phyloP scores from a whole-genome alignment of 352 stramenopile species.

The Phytophthora pinifolia region DNA sequence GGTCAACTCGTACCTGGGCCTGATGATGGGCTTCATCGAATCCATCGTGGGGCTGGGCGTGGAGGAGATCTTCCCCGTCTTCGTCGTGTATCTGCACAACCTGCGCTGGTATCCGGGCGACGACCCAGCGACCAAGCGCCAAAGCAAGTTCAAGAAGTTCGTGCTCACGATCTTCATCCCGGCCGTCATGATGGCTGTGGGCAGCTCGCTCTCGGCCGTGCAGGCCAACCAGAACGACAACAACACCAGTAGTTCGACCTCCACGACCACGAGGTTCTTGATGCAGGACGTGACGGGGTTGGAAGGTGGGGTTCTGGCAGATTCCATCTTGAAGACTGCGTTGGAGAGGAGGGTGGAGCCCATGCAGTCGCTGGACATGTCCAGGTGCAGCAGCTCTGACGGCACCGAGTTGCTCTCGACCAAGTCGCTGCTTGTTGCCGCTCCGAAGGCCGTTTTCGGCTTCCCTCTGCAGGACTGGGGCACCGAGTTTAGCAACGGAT shows the following conservation, averaged over 20 bases:
- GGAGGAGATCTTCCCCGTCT: slow-evolving; percentile 55
- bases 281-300: slow-evolving; percentile 25
- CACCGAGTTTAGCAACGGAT: slow-evolving; percentile 28
- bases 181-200: slow-evolving; percentile 52
- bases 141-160: slow-evolving; percentile 61
- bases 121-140: slow-evolving; percentile 43
- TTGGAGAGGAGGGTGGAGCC: slow-evolving; percentile 26
- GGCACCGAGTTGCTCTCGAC: slow-evolving; percentile 2
- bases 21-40: slow-evolving; percentile 67
- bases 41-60: slow-evolving; percentile 46
- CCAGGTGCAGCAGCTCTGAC: slow-evolving; percentile 19
- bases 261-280: slow-evolving; percentile 30
- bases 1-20: slow-evolving; percentile 59
- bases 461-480: slow-evolving; percentile 32
- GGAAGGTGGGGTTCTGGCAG: slow-evolving; percentile 1
- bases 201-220: slow-evolving; percentile 51
- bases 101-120: slow-evolving; percentile 53
- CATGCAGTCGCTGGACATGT: slow-evolving; percentile 22
- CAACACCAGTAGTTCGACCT: slow-evolving; percentile 6
- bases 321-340: slow-evolving; percentile 34
- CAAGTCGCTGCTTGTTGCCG: slow-evolving; percentile 17
- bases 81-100: slow-evolving; percentile 68
- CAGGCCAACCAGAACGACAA: slow-evolving; percentile 59
- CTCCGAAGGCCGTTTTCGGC: slow-evolving; percentile 32
- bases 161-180: slow-evolving; percentile 59